Conservation (phyloP, 306 rosid genomes). For the Senna tora region DNA sequence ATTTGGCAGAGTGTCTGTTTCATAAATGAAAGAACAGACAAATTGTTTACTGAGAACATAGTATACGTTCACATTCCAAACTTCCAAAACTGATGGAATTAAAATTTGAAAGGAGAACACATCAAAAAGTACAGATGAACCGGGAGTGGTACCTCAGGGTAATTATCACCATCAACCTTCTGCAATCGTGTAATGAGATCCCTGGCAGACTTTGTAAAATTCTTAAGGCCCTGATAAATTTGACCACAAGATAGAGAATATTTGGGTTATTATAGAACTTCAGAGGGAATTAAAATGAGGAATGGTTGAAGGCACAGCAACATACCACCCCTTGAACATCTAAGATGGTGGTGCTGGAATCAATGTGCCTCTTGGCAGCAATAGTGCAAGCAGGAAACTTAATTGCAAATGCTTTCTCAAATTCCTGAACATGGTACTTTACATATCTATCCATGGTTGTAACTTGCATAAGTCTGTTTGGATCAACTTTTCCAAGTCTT, state of each 20-base stretch:
- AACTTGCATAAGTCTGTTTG: slow-evolving; percentile 91
- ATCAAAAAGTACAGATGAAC: not conserved
- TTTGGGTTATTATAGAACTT: slow-evolving; percentile 2
- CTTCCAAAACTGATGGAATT: slow-evolving; percentile 20
- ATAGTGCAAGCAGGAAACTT: slow-evolving; percentile 98
- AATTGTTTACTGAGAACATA: slow-evolving; percentile 4
- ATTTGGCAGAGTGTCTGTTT: slow-evolving; percentile 90
- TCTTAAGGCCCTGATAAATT: slow-evolving; percentile 77
- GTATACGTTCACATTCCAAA: slow-evolving; percentile 18
- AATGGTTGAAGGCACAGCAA: slow-evolving; percentile 34
- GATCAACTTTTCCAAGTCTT: slow-evolving; percentile 95
- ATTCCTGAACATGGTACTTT: slow-evolving; percentile 89
- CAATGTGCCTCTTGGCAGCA: slow-evolving; percentile 97
- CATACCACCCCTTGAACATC: slow-evolving; percentile 99
- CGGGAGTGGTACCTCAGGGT: slow-evolving; percentile 76
- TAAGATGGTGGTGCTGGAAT: slow-evolving; percentile 92
- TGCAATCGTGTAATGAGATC: slow-evolving; percentile 83
- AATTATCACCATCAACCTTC: slow-evolving; percentile 93
- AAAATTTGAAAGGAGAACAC: slow-evolving; percentile 12
- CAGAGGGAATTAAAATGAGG: slow-evolving; percentile 10
- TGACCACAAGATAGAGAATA: slow-evolving; percentile 25
- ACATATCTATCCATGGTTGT: slow-evolving; percentile 91
- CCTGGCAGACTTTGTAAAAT: slow-evolving; percentile 91
- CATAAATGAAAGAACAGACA: slow-evolving; percentile 23
- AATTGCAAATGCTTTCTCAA: slow-evolving; percentile 78